A percentile compares a stretch with the other conserved stretches of the same genome.
phyloP scores from a whole-genome alignment of 148 eudicot species.

The Limonium bicolor region DNA sequence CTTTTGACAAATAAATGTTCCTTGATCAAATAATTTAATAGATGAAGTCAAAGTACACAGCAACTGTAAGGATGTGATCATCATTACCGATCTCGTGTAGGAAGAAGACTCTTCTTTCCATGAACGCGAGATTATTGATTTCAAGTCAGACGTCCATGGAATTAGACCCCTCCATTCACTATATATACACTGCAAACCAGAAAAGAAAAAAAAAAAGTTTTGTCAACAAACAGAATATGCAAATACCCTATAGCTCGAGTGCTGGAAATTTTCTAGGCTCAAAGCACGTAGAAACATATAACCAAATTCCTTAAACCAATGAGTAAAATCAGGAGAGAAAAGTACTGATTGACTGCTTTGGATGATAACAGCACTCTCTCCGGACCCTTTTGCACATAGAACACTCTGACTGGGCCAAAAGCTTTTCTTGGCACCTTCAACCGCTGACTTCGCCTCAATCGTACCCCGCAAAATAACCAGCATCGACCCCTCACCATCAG shows the following conservation, averaged over 20 bases:
- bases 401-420: constrained; percentile 16
- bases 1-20: too few species aligned
- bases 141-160: constrained; percentile 59
- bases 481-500: constrained; percentile 20
- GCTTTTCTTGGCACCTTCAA: constrained; percentile 37
- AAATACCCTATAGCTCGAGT: constrained; percentile 4
- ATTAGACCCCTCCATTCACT: constrained; percentile 58
- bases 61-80: too few species aligned
- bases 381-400: constrained; percentile 32
- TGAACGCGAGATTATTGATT: constrained; percentile 38
- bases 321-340: not conserved
- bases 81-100: constrained; percentile 67
- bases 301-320: too few species aligned
- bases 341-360: constrained; percentile 55
- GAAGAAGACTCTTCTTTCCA: constrained; percentile 44
- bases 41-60: too few species aligned
- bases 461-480: constrained; percentile 50
- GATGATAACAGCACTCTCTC: constrained; percentile 49
- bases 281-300: not conserved
- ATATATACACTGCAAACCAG: constrained; percentile 52
- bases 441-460: constrained; percentile 49
- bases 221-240: not conserved
- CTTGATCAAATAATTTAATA: too few species aligned
- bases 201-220: constrained; percentile 1
- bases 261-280: not conserved